Evolutionary conservation across 768 basidiomycete genomes (phyloP).

Genomic region (Boletus tomentosulus): DNA sequence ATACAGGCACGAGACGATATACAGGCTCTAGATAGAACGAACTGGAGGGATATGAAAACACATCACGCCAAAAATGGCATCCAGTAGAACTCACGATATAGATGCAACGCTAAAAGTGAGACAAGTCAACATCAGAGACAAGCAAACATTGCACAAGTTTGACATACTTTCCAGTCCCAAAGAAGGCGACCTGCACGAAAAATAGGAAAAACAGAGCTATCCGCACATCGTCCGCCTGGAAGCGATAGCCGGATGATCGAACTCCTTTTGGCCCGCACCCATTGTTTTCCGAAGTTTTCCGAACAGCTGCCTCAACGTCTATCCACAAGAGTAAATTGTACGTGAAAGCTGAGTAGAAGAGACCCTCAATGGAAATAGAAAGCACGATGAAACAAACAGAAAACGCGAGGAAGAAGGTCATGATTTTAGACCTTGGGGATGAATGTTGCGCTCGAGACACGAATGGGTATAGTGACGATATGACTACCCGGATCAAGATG

Average conservation of each 20-base stretch:
- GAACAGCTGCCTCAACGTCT: conserved; percentile 47
- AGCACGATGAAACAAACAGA: conserved; percentile 73
- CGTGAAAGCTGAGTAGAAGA: conserved; percentile 74
- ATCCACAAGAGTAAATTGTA: conserved; percentile 64
- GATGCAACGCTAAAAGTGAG: conserved; percentile 59
- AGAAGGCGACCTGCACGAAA: conserved; percentile 84
- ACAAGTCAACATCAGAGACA: not conserved
- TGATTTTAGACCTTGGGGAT: conserved; percentile 46
- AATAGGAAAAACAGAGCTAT: conserved; percentile 81
- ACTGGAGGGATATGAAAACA: conserved; percentile 27
- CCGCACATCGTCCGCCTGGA: conserved; percentile 59
- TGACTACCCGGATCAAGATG: conserved; percentile 39
- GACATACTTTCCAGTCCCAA: conserved; percentile 78
- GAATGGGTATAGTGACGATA: conserved; percentile 52
- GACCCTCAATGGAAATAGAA: conserved; percentile 76
- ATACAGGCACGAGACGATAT: conserved; percentile 80
- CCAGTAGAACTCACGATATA: conserved; percentile 55
- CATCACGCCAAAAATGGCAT: not conserved
- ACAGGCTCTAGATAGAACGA: conserved; percentile 88
- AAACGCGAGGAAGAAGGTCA: conserved; percentile 67
- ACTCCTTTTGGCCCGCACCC: conserved; percentile 1
- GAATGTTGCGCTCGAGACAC: conserved; percentile 32
- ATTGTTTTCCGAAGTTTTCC: conserved; percentile 1
- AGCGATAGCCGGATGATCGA: conserved; percentile 32
- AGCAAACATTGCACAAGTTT: not conserved